Percentiles rank a stretch among this genome's conserved stretches.
Evolutionary conservation across 2,329 filamentous ascomycete genomes (phyloP).

Genomic region (Coniosporium tulheliwenetii): DNA sequence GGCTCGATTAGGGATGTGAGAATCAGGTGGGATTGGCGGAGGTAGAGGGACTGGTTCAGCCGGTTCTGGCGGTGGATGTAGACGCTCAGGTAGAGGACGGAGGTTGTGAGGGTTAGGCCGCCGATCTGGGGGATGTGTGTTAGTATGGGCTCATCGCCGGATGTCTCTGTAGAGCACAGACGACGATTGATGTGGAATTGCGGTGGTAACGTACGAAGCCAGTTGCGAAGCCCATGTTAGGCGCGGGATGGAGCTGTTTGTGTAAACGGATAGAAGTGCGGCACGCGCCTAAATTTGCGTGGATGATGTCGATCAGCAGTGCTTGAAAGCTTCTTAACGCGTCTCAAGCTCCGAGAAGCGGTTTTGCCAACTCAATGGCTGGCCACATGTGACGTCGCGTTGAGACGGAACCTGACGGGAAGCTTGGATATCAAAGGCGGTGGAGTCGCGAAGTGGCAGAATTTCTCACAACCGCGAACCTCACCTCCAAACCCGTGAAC

Average conservation of each 20-base stretch:
- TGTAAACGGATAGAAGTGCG: not conserved
- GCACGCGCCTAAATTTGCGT: not conserved
- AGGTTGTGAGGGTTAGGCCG: conserved; percentile 33
- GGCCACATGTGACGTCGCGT: too few species aligned
- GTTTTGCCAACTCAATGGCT: too few species aligned
- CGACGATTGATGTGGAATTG: not conserved
- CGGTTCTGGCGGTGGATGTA: conserved; percentile 31
- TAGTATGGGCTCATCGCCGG: not conserved
- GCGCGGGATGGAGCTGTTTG: not conserved
- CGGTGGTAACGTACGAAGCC: conserved; percentile 26
- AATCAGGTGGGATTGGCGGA: conserved; percentile 28
- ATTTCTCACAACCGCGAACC: too few species aligned
- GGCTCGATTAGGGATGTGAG: conserved; percentile 29
- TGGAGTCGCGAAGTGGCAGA: too few species aligned
- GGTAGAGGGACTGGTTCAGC: conserved; percentile 25
- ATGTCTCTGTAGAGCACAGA: not conserved
- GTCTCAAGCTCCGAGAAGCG: too few species aligned
- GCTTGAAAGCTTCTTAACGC: too few species aligned
- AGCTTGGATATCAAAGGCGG: too few species aligned
- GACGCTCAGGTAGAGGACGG: conserved; percentile 22
- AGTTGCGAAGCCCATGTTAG: conserved; percentile 33
- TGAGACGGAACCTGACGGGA: too few species aligned
- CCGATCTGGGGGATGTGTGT: conserved; percentile 21
- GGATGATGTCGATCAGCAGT: too few species aligned
- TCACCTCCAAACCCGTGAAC: too few species aligned